Evolutionary conservation across 345 rosid genomes (phyloP), one percentile per base, ranked within the genome.

Genomic region (Lumnitzera littorea): DNA sequence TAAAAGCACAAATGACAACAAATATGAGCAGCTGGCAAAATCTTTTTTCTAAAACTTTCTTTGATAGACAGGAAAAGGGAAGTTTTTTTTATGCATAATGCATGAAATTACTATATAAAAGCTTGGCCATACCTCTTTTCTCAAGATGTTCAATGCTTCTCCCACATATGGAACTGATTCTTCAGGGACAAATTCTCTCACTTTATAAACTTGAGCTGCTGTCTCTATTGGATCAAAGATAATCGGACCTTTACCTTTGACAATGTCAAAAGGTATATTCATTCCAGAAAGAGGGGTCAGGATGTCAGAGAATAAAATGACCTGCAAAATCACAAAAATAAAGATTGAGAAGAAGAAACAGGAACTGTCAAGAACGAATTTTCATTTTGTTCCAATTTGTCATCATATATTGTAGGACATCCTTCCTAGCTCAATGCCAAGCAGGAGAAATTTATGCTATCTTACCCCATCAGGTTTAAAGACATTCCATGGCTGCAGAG

Each of bases 401-500:
- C 29, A 60, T 10, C 1, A 48, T 5, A 27, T 43, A 60, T 48
- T 20, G 9, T 13, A 10, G 11, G 5, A 24, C 27, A 49, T 48
- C 14, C 13, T 46, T 48, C 54, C 23, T 25, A 46, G 53, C 46
- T 56, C 52, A 5, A 15, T 36, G 15, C 31, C 31, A 27, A 27
- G 5, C 31, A 27, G 31, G 31, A 27, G 31, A 27, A 27, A 5
- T 27, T 27, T 27, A 27, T 27, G 31, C 56, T 55, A 36, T 46
- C 82, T 79, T 76, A 92, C 99, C 71, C 99, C 99, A 55, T 90
- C 97, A 1, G 96, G 97, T 74, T 79, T 78, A 62, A 94, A 94
- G 67, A 88, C 97, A n/a, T 86, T 82, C 97, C 99, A 95, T n/a
- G 96, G 99, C 70, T 95, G 97, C 56, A 91, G 72, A 56, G 99